Evolutionary conservation across 805 yeast genomes (phyloP), one percentile per base, ranked within the genome.

Genomic region (Dipodascus albidus): DNA sequence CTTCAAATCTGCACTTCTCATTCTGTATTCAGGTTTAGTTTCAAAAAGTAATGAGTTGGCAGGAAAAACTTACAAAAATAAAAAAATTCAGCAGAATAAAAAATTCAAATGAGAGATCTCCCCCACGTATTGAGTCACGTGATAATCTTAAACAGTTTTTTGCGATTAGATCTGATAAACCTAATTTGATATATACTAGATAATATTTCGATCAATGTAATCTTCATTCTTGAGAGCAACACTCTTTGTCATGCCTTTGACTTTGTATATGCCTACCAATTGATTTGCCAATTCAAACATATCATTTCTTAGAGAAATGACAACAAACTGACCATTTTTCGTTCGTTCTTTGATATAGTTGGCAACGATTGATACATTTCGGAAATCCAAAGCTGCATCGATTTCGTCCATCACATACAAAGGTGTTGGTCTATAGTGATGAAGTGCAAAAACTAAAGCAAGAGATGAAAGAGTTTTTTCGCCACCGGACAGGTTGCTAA

Each of bases 331-430:
- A 0, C 97, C 99, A 68, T 91, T 88, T 69, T 86, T 87, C 1
- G 99, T 95, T 51, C 97, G 76, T 62, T 90, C 96, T 64, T 89
- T 90, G 66, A 93, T 93, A 66, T 93, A 95, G 63, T 90, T 91
- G 2, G 99, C 99, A 51, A 93, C 96, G 70, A 93, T 93, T 11
- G 96, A 88, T 33, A 93, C 99, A 62, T 93, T 93, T 66, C 97
- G 75, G 70, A 93, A 93, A 71, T 93, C 99, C 59, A 93, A 76
- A 1, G 99, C 99, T 0, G 99, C 99, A 72, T 93, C 99, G 60
- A 93, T 93, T 71, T 93, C 99, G 72, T 93, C 99, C 99, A 93
- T 93, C 38, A 93, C 98, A 66, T 93, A 93, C 50, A 93, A 71
- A 3, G 99, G 99, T 0, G 99, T 93, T 0, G 99, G 99, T 66